Evolutionary conservation across 345 rosid genomes (phyloP), one percentile per base, ranked within the genome.

Genomic region (Eucalyptus brandiana): DNA sequence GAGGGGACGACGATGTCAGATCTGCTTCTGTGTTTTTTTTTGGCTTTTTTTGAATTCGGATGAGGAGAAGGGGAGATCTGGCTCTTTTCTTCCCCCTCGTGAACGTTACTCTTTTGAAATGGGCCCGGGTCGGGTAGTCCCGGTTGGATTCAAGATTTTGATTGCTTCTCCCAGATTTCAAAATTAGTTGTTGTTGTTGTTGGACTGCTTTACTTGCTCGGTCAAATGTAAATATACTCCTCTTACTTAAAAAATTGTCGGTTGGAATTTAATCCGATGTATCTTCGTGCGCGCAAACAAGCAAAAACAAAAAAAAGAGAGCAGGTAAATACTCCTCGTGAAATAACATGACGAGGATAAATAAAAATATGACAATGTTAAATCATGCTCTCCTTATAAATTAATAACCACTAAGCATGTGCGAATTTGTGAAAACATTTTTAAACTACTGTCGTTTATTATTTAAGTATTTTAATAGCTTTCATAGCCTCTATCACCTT

Each of bases 241-340:
- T 37, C 45, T 72, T 37, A 1, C 1, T n/a, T 65, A 4, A n/a
- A 65, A 37, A 0, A 37, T 37, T 37, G 45, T 10, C 3, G 0
- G 7, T 69, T 32, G 23, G 9, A 69, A 69, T 34, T 69, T 34
- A 69, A 17, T 0, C 0, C 42, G 0, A 32, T 17, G 21, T n/a
- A 11, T 23, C 28, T 76, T 37, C 30, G 0, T 21, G 30, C 24
- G 9, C 16, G 12, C 83, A 18, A 9, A 76, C 10, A 40, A 6
- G 0, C 3, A 1, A 21, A 19, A 37, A 21, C 0, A 0, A 69
- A 69, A 32, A 32, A 16, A 16, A 10, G 23, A 76, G 28, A 40
- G 45, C 16, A 1, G 5, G 30, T 40, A 76, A 40, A 10, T 40
- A 24, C 28, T 10, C 13, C 5, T 40, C 1, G 1, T 11, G 47